Percentiles rank a stretch among this genome's conserved stretches.
These are phyloP conservation scores for Sugiyamaella smithiae DNA, from an alignment of 805 yeast genomes.

Conservation along the genomic window DNA sequence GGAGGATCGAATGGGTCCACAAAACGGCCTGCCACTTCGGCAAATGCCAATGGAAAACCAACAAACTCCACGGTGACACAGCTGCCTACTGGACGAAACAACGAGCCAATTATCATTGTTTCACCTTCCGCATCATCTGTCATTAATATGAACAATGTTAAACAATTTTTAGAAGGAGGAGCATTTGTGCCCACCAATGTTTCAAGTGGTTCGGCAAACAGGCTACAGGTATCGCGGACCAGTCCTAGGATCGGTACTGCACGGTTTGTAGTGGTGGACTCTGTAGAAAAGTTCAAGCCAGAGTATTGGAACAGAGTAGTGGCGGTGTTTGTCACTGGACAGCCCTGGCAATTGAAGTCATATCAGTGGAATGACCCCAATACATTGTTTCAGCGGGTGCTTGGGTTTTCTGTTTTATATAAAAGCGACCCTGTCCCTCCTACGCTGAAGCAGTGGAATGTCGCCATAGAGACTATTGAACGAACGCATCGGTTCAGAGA, in stretches of 20 bases:
- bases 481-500: slow-evolving; percentile 83
- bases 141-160: slow-evolving; percentile 61
- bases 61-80: slow-evolving; percentile 9
- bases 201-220: slow-evolving; percentile 34
- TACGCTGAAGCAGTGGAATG: slow-evolving; percentile 83
- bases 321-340: slow-evolving; percentile 95
- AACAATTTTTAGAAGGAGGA: slow-evolving; percentile 71
- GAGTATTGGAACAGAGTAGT: slow-evolving; percentile 98
- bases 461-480: slow-evolving; percentile 72
- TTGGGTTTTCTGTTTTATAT: slow-evolving; percentile 77
- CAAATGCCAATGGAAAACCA: background rate
- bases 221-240: slow-evolving; percentile 53
- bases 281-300: slow-evolving; percentile 84
- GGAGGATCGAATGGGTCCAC: slow-evolving; percentile 4
- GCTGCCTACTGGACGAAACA: slow-evolving; percentile 22
- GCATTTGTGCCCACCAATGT: slow-evolving; percentile 50
- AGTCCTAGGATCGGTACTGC: slow-evolving; percentile 59
- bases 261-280: slow-evolving; percentile 78
- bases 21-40: background rate
- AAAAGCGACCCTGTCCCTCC: slow-evolving; percentile 77
- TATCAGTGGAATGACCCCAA: slow-evolving; percentile 84
- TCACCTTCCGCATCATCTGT: slow-evolving; percentile 80
- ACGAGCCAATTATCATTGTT: slow-evolving; percentile 68
- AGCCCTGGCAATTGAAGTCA: slow-evolving; percentile 91
- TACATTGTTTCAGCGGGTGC: slow-evolving; percentile 72